These are phyloP conservation scores for Tilletia caries DNA, from an alignment of 1,284 basidiomycete genomes.

Conservation along the genomic window DNA sequence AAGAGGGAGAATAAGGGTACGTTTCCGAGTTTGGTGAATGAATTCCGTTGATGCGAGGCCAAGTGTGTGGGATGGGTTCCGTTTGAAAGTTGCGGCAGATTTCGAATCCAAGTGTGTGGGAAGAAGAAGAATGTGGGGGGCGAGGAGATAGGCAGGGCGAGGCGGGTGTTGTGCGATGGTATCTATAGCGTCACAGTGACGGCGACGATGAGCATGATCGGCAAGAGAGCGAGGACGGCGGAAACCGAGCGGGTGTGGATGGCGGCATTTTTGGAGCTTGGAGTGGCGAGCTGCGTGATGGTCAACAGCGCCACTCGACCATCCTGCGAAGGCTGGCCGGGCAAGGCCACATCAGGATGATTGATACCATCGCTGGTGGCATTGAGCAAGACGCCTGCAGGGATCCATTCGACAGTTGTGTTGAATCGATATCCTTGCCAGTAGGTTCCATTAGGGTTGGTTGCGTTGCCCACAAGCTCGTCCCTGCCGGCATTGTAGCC, in stretches of 20 bases:
- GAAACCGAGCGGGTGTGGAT: no score
- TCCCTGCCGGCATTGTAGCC: constrained; percentile 61
- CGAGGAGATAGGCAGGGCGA: no score
- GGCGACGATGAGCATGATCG: no score
- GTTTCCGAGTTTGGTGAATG: neutral
- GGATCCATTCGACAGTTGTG: constrained; percentile 45
- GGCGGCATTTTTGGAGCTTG: neutral
- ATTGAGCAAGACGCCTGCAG: constrained; percentile 47
- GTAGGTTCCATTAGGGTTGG: constrained; percentile 53
- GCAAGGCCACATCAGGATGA: constrained; percentile 60
- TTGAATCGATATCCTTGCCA: constrained; percentile 33
- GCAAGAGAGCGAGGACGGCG: no score
- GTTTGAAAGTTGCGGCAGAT: no score
- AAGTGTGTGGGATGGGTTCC: no score
- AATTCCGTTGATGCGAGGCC: no score
- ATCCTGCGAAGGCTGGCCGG: constrained; percentile 69
- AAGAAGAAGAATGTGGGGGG: no score
- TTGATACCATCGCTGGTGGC: constrained; percentile 65
- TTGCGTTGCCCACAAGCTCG: constrained; percentile 60
- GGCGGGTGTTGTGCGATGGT: no score
- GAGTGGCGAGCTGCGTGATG: constrained; percentile 57
- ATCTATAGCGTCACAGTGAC: no score
- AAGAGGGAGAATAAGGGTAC: neutral
- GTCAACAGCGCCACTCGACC: constrained; percentile 79
- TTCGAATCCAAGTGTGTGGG: no score